Conservation (phyloP, 169 alveolate genomes). For the Cryptosporidium ubiquitum region DNA sequence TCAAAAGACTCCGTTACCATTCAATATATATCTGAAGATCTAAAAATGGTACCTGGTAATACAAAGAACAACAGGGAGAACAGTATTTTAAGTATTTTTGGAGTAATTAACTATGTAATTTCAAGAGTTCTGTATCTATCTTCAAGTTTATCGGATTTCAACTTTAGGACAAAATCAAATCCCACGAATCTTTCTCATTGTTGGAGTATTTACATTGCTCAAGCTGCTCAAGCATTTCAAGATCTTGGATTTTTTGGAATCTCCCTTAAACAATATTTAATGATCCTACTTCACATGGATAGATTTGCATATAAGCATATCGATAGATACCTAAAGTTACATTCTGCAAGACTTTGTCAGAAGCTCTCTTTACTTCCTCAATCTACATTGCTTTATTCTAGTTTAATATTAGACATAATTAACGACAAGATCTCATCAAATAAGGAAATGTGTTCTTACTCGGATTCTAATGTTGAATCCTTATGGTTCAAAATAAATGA, state of each 20-base stretch:
- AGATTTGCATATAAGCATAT: slow-evolving; percentile 9
- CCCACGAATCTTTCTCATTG: slow-evolving; percentile 11
- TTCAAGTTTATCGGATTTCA: background rate
- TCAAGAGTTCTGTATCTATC: background rate
- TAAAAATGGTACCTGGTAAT: background rate
- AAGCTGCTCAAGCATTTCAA: slow-evolving; percentile 63
- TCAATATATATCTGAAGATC: background rate
- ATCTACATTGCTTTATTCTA: background rate
- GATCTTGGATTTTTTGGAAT: slow-evolving; percentile 10
- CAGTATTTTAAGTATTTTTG: background rate
- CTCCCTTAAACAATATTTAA: slow-evolving; percentile 23
- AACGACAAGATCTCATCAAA: slow-evolving; percentile 14
- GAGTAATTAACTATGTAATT: slow-evolving; percentile 39
- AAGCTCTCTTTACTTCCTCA: slow-evolving; percentile 58
- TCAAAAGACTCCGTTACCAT: background rate
- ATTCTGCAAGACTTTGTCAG: slow-evolving; percentile 67
- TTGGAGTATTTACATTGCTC: slow-evolving; percentile 15
- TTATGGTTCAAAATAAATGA: background rate
- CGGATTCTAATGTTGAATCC: background rate
- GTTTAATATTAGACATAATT: slow-evolving; percentile 26
- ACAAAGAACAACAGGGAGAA: background rate
- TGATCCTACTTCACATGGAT: background rate
- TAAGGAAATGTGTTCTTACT: background rate
- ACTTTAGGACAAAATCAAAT: background rate
- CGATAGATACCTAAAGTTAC: slow-evolving; percentile 23